Percentiles rank a stretch among this genome's conserved stretches.
These are phyloP conservation scores for Tagetes erecta DNA, from an alignment of 129 eudicot species.

Conservation along the genomic window DNA sequence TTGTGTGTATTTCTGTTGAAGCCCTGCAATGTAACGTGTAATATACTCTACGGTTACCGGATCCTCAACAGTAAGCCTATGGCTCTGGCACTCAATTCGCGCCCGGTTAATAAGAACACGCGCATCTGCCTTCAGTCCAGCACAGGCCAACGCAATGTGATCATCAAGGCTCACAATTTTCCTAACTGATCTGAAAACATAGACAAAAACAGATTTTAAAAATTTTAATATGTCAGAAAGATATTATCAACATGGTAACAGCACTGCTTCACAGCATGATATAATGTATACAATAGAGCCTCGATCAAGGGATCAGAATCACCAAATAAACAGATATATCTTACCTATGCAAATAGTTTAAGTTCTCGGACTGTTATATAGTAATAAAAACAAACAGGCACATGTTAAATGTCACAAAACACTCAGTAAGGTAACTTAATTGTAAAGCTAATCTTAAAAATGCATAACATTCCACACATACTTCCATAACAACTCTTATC, in stretches of 20 bases:
- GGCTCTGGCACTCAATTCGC: conserved; percentile 72
- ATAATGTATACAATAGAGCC: neutral
- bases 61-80: conserved; percentile 70
- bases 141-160: conserved; percentile 79
- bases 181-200: conserved; percentile 52
- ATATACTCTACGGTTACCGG: conserved; percentile 80
- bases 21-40: conserved; percentile 83
- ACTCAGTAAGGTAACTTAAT: neutral
- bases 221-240: neutral
- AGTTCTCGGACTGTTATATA: neutral
- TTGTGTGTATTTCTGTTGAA: conserved; percentile 83
- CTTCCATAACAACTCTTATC: neutral
- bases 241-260: neutral
- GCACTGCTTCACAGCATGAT: neutral
- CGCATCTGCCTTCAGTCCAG: conserved; percentile 83
- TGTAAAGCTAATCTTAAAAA: neutral
- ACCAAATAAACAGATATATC: neutral
- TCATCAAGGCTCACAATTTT: conserved; percentile 66
- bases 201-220: conserved; percentile 15
- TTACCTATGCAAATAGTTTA: neutral
- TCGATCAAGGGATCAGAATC: neutral
- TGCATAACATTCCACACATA: neutral
- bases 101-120: conserved; percentile 72
- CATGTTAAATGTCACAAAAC: conserved; percentile 1
- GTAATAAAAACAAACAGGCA: neutral